Conservation (phyloP, 176 grass and related monocot species). For the Hordeum marinum region DNA sequence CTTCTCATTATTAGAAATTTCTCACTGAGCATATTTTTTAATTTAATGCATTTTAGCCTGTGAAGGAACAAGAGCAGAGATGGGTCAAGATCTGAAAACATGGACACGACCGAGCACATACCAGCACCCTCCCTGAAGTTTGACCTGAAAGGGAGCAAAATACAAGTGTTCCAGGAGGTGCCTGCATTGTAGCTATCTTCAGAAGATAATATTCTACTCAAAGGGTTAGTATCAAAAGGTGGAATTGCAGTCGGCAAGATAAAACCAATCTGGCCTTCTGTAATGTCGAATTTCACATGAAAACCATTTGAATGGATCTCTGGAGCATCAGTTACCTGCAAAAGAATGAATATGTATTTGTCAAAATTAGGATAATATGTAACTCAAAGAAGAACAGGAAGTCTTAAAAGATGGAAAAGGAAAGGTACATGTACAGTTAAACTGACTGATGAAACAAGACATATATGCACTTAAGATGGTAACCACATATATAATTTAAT, state of each 20-base stretch:
- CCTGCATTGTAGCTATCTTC: neutral
- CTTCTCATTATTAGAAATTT: constrained; percentile 64
- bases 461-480: neutral
- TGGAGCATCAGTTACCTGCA: constrained; percentile 11
- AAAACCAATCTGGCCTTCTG: constrained; percentile 10
- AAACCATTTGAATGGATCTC: constrained; percentile 14
- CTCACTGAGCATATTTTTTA: constrained; percentile 57
- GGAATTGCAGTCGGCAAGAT: constrained; percentile 11
- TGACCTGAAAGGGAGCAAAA: neutral
- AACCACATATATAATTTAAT: neutral
- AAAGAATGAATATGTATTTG: neutral
- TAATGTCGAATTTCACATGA: constrained; percentile 4
- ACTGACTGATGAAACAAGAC: neutral
- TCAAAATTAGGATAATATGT: neutral
- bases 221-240: neutral
- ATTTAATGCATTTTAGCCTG: constrained; percentile 52
- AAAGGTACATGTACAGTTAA: neutral
- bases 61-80: constrained; percentile 12
- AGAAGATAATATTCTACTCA: neutral
- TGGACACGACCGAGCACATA: neutral
- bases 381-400: neutral
- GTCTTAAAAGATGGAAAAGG: neutral
- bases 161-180: neutral
- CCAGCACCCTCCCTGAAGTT: neutral
- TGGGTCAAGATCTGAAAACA: constrained; percentile 7